Conservation (phyloP, 179 eudicot genomes). For the Nepenthes alata region DNA sequence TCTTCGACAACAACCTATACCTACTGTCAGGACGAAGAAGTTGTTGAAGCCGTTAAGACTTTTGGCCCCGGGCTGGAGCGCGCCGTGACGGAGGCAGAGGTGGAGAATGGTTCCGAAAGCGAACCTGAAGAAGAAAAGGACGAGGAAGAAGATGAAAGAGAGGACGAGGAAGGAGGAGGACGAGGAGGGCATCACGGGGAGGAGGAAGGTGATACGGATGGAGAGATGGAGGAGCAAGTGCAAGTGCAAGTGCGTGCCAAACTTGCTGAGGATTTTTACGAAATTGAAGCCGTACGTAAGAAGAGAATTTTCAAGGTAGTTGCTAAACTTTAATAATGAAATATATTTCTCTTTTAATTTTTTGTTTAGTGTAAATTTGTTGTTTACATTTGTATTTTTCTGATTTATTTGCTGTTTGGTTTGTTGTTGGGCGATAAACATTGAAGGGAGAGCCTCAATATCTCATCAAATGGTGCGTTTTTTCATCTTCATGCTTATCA, state of each 20-base stretch:
- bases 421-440: constrained; percentile 1
- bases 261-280: constrained; percentile 75
- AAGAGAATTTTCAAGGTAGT: constrained; percentile 69
- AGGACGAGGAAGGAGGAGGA: constrained; percentile 7
- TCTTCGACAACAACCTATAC: too few relatives aligned
- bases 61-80: background rate
- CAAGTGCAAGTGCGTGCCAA: constrained; percentile 25
- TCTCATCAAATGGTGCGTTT: constrained; percentile 85
- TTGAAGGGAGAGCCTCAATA: constrained; percentile 73
- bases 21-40: background rate
- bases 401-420: background rate
- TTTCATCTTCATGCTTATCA: background rate
- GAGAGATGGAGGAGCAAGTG: constrained; percentile 7
- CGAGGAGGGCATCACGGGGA: constrained; percentile 13
- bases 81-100: constrained; percentile 12
- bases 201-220: constrained; percentile 9
- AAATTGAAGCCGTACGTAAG: constrained; percentile 63
- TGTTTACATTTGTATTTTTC: background rate
- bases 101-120: constrained; percentile 5
- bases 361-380: background rate
- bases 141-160: background rate
- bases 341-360: background rate
- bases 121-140: constrained; percentile 6
- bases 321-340: too few relatives aligned
- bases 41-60: background rate